phyloP scores from a whole-genome alignment of 2,329 filamentous ascomycete species.

The Aureobasidium sp. region DNA sequence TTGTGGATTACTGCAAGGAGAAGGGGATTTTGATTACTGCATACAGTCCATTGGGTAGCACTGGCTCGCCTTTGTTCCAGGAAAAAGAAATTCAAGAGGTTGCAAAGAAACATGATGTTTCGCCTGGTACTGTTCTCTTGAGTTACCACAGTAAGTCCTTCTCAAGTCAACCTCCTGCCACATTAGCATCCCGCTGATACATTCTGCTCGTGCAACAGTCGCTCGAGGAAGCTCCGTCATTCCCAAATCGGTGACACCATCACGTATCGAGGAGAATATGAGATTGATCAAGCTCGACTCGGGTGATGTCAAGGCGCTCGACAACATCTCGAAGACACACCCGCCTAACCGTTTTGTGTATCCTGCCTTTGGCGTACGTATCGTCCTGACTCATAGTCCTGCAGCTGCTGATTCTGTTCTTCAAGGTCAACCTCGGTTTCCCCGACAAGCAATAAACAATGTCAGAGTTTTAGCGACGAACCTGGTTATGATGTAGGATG shows the following conservation, averaged over 20 bases:
- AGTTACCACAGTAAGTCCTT: conserved; percentile 58
- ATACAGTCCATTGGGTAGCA: conserved; percentile 48
- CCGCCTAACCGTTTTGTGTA: conserved; percentile 40
- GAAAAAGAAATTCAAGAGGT: conserved; percentile 39
- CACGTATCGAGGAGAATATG: conserved; percentile 61
- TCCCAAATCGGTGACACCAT: conserved; percentile 61
- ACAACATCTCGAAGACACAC: conserved; percentile 37
- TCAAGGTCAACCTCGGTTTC: conserved; percentile 36
- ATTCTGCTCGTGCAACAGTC: conserved; percentile 36
- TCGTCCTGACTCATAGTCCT: background rate
- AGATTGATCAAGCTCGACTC: conserved; percentile 56
- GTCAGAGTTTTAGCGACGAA: background rate
- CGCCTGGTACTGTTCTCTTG: conserved; percentile 50
- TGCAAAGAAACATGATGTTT: conserved; percentile 41
- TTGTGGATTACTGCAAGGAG: conserved; percentile 58
- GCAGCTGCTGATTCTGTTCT: conserved; percentile 11
- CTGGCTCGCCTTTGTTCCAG: conserved; percentile 39
- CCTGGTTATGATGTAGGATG: background rate
- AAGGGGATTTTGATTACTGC: conserved; percentile 65
- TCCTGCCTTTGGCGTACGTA: conserved; percentile 36
- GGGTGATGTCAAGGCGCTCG: conserved; percentile 49
- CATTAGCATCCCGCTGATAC: background rate
- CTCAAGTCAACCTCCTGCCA: background rate
- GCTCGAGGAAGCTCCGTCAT: conserved; percentile 61
- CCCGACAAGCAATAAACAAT: conserved; percentile 34